These are phyloP conservation scores for Skeletonema grethae DNA, from an alignment of 108 stramenopile genomes.

Conservation along the genomic window DNA sequence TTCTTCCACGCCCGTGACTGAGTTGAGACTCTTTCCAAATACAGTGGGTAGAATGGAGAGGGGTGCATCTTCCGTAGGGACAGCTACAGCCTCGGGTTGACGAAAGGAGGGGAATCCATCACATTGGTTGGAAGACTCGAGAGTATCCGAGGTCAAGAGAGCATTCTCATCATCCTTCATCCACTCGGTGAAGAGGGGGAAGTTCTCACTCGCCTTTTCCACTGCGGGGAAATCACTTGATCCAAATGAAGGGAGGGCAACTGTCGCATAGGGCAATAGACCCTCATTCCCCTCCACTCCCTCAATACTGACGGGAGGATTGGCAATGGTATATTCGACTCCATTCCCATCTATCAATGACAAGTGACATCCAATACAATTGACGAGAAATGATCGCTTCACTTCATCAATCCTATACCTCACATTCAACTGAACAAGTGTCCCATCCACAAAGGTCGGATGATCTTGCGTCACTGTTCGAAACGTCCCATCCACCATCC, in stretches of 20 bases:
- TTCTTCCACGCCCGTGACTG: neutral
- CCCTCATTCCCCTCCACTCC: constrained; percentile 24
- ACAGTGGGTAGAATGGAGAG: neutral
- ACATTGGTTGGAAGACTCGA: neutral
- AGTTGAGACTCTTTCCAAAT: neutral
- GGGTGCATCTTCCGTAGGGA: neutral
- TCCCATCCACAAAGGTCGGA: constrained; percentile 23
- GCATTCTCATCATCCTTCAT: constrained; percentile 18
- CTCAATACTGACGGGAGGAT: constrained; percentile 22
- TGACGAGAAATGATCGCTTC: constrained; percentile 5
- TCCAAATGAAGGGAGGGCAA: constrained; percentile 3
- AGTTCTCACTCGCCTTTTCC: constrained; percentile 3
- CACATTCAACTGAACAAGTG: neutral
- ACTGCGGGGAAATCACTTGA: constrained; percentile 9
- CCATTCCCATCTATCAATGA: neutral
- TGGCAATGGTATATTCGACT: constrained; percentile 1
- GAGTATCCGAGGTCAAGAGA: neutral
- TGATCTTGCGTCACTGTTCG: constrained; percentile 22
- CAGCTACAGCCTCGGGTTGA: constrained; percentile 7
- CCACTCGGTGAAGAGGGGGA: constrained; percentile 7
- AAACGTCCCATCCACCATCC: constrained; percentile 39
- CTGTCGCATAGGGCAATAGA: constrained; percentile 17
- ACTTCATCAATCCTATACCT: constrained; percentile 14
- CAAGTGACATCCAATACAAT: constrained; percentile 30
- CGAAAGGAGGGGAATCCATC: constrained; percentile 14